Percentiles rank a stretch among this genome's conserved stretches.
phyloP scores from a whole-genome alignment of 176 grass and related monocot genomes.

The Thalia dealbata region DNA sequence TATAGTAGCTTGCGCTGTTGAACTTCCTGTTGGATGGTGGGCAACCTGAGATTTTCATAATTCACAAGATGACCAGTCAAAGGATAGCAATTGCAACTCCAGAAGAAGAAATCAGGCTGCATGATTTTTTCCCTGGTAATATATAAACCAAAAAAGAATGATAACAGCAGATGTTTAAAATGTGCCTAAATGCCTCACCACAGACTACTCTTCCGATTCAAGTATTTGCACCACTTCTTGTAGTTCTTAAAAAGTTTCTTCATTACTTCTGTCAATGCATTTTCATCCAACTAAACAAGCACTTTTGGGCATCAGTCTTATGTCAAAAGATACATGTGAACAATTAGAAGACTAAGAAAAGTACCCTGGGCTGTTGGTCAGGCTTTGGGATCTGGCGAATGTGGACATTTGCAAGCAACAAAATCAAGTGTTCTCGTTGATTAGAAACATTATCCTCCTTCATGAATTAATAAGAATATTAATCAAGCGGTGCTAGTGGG shows the following conservation, averaged over 20 bases:
- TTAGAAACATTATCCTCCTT: slow-evolving; percentile 85
- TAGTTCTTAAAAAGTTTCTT: slow-evolving; percentile 90
- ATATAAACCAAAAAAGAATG: neutral
- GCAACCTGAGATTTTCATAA: slow-evolving; percentile 46
- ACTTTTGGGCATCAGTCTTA: neutral
- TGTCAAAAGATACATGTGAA: no score
- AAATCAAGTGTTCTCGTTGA: slow-evolving; percentile 85
- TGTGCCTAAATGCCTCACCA: slow-evolving; percentile 38
- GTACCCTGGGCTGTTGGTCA: slow-evolving; percentile 65
- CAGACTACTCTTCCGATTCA: slow-evolving; percentile 73
- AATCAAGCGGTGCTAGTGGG: no score
- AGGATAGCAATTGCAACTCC: neutral
- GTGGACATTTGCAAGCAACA: slow-evolving; percentile 77
- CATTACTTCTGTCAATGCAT: slow-evolving; percentile 57
- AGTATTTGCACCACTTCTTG: slow-evolving; percentile 88
- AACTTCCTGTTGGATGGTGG: slow-evolving; percentile 81
- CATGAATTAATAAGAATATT: slow-evolving; percentile 11
- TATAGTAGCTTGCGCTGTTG: slow-evolving; percentile 90
- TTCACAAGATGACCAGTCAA: neutral
- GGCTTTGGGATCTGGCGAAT: slow-evolving; percentile 48
- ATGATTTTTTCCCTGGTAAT: neutral
- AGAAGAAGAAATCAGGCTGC: neutral
- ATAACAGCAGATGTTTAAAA: neutral
- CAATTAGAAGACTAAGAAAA: neutral
- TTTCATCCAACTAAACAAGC: slow-evolving; percentile 57